These are phyloP conservation scores for Chalciporus sphaerocephalus DNA, from an alignment of 768 basidiomycete species.

Conservation along the genomic window DNA sequence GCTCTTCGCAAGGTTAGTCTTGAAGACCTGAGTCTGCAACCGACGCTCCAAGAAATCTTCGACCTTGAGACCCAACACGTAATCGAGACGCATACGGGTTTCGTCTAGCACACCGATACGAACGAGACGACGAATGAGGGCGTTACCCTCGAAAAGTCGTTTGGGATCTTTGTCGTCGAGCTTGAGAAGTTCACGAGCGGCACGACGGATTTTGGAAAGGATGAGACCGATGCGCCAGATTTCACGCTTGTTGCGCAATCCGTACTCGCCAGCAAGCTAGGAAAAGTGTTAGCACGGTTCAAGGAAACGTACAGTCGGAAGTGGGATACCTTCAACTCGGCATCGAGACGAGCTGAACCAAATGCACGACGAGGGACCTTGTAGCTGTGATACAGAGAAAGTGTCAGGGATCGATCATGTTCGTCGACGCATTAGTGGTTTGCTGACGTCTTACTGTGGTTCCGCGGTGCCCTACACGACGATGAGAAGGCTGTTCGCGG, in stretches of 20 bases:
- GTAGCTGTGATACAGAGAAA: conserved; percentile 59
- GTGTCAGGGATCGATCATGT: conserved; percentile 38
- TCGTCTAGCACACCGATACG: conserved; percentile 99
- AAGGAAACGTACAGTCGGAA: neutral
- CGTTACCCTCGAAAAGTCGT: conserved; percentile 99
- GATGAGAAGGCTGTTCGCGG: conserved; percentile 32
- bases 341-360: conserved; percentile 97
- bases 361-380: conserved; percentile 98
- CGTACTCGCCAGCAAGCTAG: conserved; percentile 99
- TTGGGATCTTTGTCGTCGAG: conserved; percentile 99
- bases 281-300: neutral
- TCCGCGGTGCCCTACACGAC: conserved; percentile 74
- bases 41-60: conserved; percentile 99
- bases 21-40: conserved; percentile 99
- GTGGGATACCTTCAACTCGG: conserved; percentile 88
- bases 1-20: conserved; percentile 93
- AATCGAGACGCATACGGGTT: conserved; percentile 98
- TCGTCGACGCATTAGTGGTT: conserved; percentile 26
- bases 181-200: conserved; percentile 99
- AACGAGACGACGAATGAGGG: conserved; percentile 92
- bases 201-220: conserved; percentile 99
- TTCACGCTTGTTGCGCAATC: conserved; percentile 99
- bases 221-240: conserved; percentile 99
- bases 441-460: conserved; percentile 94
- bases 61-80: conserved; percentile 98